Evolutionary conservation across 768 basidiomycete genomes (phyloP).

Genomic region (Gautieria morchelliformis): DNA sequence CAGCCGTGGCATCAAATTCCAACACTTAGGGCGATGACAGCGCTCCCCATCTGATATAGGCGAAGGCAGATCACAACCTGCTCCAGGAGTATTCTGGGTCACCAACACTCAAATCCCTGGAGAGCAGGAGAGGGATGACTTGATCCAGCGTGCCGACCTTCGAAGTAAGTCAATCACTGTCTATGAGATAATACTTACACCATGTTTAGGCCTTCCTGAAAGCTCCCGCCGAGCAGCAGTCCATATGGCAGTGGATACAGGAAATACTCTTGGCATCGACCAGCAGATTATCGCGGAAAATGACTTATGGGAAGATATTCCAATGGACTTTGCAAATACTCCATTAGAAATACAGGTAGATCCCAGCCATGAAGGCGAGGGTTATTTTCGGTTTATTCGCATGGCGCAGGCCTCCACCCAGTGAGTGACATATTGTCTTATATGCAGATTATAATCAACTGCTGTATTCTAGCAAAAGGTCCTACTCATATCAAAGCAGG

Average conservation of each 20-base stretch:
- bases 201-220: not conserved
- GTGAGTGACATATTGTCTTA: not conserved
- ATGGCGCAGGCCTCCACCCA: not conserved
- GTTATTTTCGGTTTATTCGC: not conserved
- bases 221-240: not conserved
- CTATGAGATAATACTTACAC: not conserved
- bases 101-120: not conserved
- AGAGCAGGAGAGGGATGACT: not conserved
- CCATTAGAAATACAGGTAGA: not conserved
- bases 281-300: not conserved
- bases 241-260: not conserved
- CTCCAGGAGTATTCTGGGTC: not conserved
- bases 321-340: not conserved
- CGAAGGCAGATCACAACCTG: not conserved
- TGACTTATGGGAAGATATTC: not conserved
- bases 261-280: not conserved
- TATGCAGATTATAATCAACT: not conserved
- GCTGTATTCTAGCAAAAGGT: not conserved
- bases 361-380: not conserved
- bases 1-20: not conserved
- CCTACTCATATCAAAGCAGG: not conserved
- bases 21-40: not conserved
- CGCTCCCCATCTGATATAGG: not conserved
- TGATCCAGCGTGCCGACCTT: not conserved
- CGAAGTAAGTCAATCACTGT: not conserved